Evolutionary conservation across 768 basidiomycete genomes (phyloP).

Genomic region (Leccinum pellstonianum): DNA sequence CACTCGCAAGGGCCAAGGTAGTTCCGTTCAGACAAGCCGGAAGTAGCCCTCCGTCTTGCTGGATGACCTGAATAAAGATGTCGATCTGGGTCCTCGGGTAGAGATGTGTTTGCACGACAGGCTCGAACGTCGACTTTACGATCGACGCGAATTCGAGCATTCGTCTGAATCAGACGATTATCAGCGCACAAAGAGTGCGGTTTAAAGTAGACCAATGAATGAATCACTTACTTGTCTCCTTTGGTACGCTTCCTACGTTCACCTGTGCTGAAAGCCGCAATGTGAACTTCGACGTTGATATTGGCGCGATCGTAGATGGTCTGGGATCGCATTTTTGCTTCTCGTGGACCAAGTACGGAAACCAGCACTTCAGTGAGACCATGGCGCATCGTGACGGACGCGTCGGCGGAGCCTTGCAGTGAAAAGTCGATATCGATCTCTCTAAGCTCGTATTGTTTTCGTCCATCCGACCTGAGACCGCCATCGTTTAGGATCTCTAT

Average conservation of each 20-base stretch:
- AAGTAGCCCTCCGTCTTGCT: constrained; percentile 91
- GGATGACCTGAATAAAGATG: constrained; percentile 88
- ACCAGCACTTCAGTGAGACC: constrained; percentile 89
- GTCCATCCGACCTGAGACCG: constrained; percentile 87
- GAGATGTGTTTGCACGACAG: constrained; percentile 84
- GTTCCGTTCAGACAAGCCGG: constrained; percentile 94
- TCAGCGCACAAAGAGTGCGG: neutral
- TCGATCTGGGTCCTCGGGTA: constrained; percentile 96
- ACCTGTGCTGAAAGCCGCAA: constrained; percentile 84
- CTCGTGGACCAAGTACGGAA: constrained; percentile 89
- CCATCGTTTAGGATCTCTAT: constrained; percentile 82
- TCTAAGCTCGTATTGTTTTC: constrained; percentile 89
- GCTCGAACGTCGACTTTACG: constrained; percentile 94
- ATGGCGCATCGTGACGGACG: constrained; percentile 79
- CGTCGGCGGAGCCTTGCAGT: constrained; percentile 76
- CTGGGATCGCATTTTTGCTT: constrained; percentile 77
- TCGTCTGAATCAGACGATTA: constrained; percentile 50
- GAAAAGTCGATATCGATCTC: constrained; percentile 77
- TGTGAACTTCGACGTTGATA: constrained; percentile 84
- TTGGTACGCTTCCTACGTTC: constrained; percentile 73
- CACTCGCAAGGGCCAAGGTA: constrained; percentile 85
- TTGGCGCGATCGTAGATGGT: constrained; percentile 85
- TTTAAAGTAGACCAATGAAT: neutral
- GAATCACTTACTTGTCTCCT: constrained; percentile 77
- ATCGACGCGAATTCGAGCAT: constrained; percentile 82